Conservation (phyloP, 164 flowering plant species). For the Cinnamomum micranthum region DNA sequence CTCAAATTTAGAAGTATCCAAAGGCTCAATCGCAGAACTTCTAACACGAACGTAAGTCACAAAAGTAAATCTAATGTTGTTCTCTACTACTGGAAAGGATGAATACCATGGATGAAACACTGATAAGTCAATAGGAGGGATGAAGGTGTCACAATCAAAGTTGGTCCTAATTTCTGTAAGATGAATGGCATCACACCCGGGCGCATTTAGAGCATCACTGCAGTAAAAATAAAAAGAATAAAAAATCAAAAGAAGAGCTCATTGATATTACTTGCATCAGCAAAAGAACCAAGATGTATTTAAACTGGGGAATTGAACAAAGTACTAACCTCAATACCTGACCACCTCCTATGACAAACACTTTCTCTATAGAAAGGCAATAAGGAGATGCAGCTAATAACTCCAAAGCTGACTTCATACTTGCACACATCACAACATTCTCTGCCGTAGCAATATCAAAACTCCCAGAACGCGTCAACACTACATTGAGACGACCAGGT, state of each 20-base stretch:
- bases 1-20: conserved; percentile 37
- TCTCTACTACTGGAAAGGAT: conserved; percentile 70
- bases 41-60: conserved; percentile 75
- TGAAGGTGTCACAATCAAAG: conserved; percentile 86
- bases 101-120: conserved; percentile 83
- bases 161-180: conserved; percentile 67
- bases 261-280: not conserved
- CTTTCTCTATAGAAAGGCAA: conserved; percentile 72
- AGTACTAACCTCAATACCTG: conserved; percentile 55
- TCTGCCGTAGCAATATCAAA: conserved; percentile 74
- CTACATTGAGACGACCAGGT: conserved; percentile 89
- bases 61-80: conserved; percentile 54
- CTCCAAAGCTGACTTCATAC: conserved; percentile 77
- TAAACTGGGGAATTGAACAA: not conserved
- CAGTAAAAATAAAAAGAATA: conserved; percentile 1
- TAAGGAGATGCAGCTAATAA: conserved; percentile 77
- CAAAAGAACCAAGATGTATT: not conserved
- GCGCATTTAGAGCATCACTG: conserved; percentile 81
- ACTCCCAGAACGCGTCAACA: conserved; percentile 81
- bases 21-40: conserved; percentile 31
- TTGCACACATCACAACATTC: conserved; percentile 82
- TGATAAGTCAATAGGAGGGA: conserved; percentile 63
- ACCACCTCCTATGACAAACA: conserved; percentile 93
- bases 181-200: conserved; percentile 87
- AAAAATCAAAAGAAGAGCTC: not conserved